These are phyloP conservation scores for Senna tora DNA, from an alignment of 306 rosid species.

Conservation along the genomic window DNA sequence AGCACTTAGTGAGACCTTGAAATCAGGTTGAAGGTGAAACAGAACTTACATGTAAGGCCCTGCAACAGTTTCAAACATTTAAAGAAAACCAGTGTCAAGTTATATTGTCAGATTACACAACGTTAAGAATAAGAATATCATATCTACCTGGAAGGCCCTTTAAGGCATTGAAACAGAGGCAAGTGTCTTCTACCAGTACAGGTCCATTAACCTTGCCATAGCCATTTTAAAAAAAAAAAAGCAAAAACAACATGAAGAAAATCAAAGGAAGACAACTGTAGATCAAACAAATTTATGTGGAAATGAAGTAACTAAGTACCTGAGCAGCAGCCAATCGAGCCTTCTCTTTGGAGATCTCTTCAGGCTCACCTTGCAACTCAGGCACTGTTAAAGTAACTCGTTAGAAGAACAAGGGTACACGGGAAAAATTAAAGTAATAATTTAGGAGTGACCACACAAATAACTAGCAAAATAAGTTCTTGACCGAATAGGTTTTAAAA, in stretches of 20 bases:
- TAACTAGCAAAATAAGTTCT: not conserved
- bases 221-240: not conserved
- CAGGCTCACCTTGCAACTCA: slow-evolving; percentile 97
- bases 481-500: not conserved
- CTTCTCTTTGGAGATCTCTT: slow-evolving; percentile 92
- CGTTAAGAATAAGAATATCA: slow-evolving; percentile 22
- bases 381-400: slow-evolving; percentile 60
- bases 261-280: slow-evolving; percentile 16
- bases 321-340: slow-evolving; percentile 88
- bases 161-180: slow-evolving; percentile 96
- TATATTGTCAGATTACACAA: slow-evolving; percentile 4
- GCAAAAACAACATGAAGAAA: not conserved
- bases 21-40: slow-evolving; percentile 24
- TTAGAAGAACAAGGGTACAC: not conserved
- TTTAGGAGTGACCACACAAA: not conserved
- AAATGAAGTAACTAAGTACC: slow-evolving; percentile 50
- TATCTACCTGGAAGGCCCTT: slow-evolving; percentile 93
- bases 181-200: slow-evolving; percentile 94
- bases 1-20: slow-evolving; percentile 1
- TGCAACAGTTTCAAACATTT: slow-evolving; percentile 52
- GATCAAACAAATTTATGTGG: slow-evolving; percentile 5
- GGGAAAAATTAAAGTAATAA: not conserved
- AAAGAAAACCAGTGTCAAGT: slow-evolving; percentile 35
- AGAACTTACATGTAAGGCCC: slow-evolving; percentile 97
- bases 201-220: slow-evolving; percentile 87